Percentiles rank a stretch among this genome's conserved stretches.
These are phyloP conservation scores for Alternaria sp. DNA, from an alignment of 2,329 filamentous ascomycete species.

Conservation along the genomic window DNA sequence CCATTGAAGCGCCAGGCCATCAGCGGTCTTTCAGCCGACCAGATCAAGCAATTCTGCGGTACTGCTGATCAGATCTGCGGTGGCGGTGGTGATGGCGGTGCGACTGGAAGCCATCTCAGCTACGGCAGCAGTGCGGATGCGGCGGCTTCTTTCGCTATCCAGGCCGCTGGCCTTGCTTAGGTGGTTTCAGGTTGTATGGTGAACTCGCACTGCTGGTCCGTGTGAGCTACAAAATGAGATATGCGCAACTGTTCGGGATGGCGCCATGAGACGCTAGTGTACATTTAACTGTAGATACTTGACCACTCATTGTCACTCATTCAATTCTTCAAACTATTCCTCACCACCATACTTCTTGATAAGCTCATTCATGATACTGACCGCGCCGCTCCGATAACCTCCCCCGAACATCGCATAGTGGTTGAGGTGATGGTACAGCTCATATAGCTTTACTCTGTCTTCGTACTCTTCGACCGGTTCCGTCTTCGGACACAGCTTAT, in stretches of 20 bases:
- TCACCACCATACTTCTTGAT: slow-evolving; percentile 70
- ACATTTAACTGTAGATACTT: slow-evolving; percentile 15
- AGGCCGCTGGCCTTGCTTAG: slow-evolving; percentile 33
- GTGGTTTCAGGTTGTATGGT: neutral
- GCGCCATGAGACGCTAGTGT: neutral
- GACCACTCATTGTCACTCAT: slow-evolving; percentile 6
- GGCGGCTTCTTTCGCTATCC: slow-evolving; percentile 39
- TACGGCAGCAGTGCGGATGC: slow-evolving; percentile 39
- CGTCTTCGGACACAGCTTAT: slow-evolving; percentile 75
- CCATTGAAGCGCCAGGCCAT: slow-evolving; percentile 40
- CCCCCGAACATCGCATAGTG: slow-evolving; percentile 87
- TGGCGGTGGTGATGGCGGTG: slow-evolving; percentile 33
- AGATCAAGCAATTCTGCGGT: slow-evolving; percentile 42
- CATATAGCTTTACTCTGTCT: slow-evolving; percentile 83
- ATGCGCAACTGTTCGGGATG: neutral
- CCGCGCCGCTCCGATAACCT: slow-evolving; percentile 76
- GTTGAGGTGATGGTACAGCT: slow-evolving; percentile 91
- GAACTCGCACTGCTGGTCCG: neutral
- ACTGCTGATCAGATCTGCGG: slow-evolving; percentile 37
- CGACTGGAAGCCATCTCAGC: slow-evolving; percentile 39
- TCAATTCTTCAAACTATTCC: neutral
- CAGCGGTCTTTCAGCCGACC: slow-evolving; percentile 24
- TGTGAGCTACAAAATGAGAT: neutral
- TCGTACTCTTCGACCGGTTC: slow-evolving; percentile 84
- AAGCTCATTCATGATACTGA: slow-evolving; percentile 80